These are phyloP conservation scores for Juglanconis oblonga DNA, from an alignment of 2,329 filamentous ascomycete genomes.

Conservation along the genomic window DNA sequence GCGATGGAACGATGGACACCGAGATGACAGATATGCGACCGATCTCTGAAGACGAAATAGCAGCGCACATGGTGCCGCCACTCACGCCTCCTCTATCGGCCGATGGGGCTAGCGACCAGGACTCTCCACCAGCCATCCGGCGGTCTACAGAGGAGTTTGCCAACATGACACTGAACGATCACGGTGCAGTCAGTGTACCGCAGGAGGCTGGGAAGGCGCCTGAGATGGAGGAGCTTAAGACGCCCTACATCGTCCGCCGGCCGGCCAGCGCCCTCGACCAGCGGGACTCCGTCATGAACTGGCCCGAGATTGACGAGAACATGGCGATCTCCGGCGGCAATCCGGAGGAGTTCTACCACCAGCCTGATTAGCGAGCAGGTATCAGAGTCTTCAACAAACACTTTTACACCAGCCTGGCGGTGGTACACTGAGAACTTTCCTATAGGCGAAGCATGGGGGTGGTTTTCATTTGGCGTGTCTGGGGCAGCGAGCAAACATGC, in stretches of 20 bases:
- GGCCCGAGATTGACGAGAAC: slow-evolving; percentile 14
- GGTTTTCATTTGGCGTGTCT: neutral
- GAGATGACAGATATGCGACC: slow-evolving; percentile 12
- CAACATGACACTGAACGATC: slow-evolving; percentile 11
- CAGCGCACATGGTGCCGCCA: slow-evolving; percentile 9
- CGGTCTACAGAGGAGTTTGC: slow-evolving; percentile 15
- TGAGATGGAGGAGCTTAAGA: slow-evolving; percentile 17
- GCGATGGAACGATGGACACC: slow-evolving; percentile 3
- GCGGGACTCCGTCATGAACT: slow-evolving; percentile 12
- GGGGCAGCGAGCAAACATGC: neutral
- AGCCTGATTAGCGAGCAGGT: neutral
- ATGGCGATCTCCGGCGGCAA: slow-evolving; percentile 10
- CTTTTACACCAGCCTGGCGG: too few relatives aligned
- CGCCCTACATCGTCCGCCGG: slow-evolving; percentile 17
- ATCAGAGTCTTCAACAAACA: too few relatives aligned
- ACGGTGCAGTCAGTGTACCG: neutral
- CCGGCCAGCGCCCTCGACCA: slow-evolving; percentile 14
- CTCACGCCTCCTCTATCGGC: slow-evolving; percentile 13
- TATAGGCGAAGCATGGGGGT: too few relatives aligned
- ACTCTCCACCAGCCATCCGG: slow-evolving; percentile 2
- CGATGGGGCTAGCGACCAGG: slow-evolving; percentile 8
- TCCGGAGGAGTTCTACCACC: slow-evolving; percentile 18
- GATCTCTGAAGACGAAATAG: slow-evolving; percentile 8
- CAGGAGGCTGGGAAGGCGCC: slow-evolving; percentile 1
- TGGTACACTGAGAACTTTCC: neutral